Evolutionary conservation across 768 basidiomycete species (phyloP).

Genomic region (Gymnopilus dilepis): DNA sequence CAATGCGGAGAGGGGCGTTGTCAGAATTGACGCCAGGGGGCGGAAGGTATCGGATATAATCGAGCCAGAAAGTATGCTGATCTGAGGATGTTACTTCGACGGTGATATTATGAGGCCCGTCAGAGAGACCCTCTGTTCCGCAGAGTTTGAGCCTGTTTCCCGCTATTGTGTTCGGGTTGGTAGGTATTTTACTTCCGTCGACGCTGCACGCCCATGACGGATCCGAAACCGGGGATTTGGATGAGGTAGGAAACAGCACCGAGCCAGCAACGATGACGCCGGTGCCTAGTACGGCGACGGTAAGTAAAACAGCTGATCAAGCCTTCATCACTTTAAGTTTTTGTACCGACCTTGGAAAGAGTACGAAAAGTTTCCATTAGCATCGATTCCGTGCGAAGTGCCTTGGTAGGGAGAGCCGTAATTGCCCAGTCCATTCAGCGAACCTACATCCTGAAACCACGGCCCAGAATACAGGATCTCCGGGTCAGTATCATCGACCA

Average conservation of each 20-base stretch:
- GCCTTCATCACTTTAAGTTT: not conserved
- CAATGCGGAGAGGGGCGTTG: constrained; percentile 11
- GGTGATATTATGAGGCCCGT: constrained; percentile 29
- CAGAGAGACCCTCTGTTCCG: constrained; percentile 9
- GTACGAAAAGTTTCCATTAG: constrained; percentile 23
- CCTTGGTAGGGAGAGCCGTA: constrained; percentile 25
- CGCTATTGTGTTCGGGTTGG: constrained; percentile 8
- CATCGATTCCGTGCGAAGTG: constrained; percentile 26
- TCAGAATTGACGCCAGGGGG: constrained; percentile 13
- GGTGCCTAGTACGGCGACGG: constrained; percentile 8
- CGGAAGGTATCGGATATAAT: constrained; percentile 30
- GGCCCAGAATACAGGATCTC: constrained; percentile 28
- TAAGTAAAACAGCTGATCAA: not conserved
- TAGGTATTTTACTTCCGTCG: constrained; percentile 26
- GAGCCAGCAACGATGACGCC: constrained; percentile 27
- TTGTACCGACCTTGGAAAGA: constrained; percentile 17
- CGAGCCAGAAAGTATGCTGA: constrained; percentile 33
- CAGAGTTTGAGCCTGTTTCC: constrained; percentile 2
- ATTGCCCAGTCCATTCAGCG: constrained; percentile 18
- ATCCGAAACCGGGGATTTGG: constrained; percentile 16
- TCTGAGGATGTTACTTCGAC: constrained; percentile 23
- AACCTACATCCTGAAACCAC: constrained; percentile 19
- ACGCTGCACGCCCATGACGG: constrained; percentile 34
- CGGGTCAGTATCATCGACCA: constrained; percentile 29
- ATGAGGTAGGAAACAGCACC: constrained; percentile 15